Evolutionary conservation across 768 basidiomycete genomes (phyloP), one percentile per base, ranked within the genome.

Genomic region (Stropharia rugosoannulata): DNA sequence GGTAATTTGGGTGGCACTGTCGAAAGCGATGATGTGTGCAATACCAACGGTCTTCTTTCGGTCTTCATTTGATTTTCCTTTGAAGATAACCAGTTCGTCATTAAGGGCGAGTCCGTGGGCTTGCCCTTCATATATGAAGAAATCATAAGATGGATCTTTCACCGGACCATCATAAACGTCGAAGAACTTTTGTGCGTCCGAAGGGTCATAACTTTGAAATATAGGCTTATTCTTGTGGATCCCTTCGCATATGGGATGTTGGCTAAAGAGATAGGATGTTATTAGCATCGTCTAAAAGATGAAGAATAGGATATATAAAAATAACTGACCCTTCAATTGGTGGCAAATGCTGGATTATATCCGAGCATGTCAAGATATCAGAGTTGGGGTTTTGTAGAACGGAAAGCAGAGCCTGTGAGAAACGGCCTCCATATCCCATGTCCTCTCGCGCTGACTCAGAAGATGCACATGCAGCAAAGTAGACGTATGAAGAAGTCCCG

Each of bases 201-300:
- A 25, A 2, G 49, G 25, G 9, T n/a, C 5, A 29, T 39, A 51
- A 4, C 39, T 27, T 15, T 51, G 49, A 10, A 51, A 51, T 1
- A 51, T 39, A 6, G 49, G 5, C 9, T 38, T 37, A 2, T 22
- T 10, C 25, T 6, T 27, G 39, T 51, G 38, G n/a, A 41, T 2
- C 15, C 49, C 49, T 22, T 50, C 49, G 12, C 49, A 51, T 29
- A 39, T 22, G 11, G 49, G 49, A 51, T 25, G 38, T 27, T 50
- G 49, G 11, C 49, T 50, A n/a, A 38, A 36, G 9, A 22, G 16
- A 37, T 9, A 2, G 22, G 22, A 9, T 0, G 12, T 19, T 10
- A 42, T 9, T 42, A 42, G 9, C 15, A 5, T 25, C 38, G 13
- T 12, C 16, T 3, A 22, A 22, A 22, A 22, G 22, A 4, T 22